A percentile compares a stretch with the other conserved stretches of the same genome.
These are phyloP conservation scores for Peronospora farinosa DNA, from an alignment of 352 stramenopile genomes.

Conservation along the genomic window DNA sequence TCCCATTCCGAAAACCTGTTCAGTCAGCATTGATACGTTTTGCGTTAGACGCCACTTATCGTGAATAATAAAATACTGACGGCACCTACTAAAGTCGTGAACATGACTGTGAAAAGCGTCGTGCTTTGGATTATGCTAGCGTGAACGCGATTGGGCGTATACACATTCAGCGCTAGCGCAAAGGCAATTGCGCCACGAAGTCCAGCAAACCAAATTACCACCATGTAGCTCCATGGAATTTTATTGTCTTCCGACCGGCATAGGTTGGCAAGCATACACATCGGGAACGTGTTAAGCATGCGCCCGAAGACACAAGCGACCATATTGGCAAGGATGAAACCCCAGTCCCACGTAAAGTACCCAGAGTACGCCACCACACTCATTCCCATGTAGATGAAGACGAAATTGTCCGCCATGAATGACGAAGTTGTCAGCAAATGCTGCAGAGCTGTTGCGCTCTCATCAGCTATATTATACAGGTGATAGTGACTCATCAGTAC, in stretches of 20 bases:
- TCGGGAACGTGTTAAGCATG: constrained; percentile 71
- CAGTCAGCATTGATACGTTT: not conserved
- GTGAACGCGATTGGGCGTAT: constrained; percentile 44
- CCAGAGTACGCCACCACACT: constrained; percentile 74
- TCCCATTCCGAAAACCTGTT: constrained; percentile 67
- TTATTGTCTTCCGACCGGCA: constrained; percentile 49
- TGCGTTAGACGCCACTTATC: constrained; percentile 1
- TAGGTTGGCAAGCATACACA: constrained; percentile 71
- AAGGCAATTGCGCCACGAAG: constrained; percentile 91
- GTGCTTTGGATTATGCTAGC: constrained; percentile 69
- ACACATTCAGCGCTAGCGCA: constrained; percentile 73
- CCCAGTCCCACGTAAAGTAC: constrained; percentile 82
- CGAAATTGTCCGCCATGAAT: constrained; percentile 85
- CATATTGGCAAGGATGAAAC: constrained; percentile 72
- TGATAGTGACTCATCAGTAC: constrained; percentile 86
- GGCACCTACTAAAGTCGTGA: constrained; percentile 56
- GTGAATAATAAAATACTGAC: not conserved
- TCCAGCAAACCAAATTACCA: constrained; percentile 90
- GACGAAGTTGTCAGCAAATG: constrained; percentile 73
- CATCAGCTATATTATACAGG: constrained; percentile 74
- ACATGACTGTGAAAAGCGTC: constrained; percentile 79
- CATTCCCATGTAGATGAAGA: constrained; percentile 85
- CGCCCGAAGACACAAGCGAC: constrained; percentile 57
- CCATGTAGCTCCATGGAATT: constrained; percentile 74
- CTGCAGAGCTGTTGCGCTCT: constrained; percentile 64